phyloP scores from a whole-genome alignment of 2,329 filamentous ascomycete species.

The Fusarium abutilonis region DNA sequence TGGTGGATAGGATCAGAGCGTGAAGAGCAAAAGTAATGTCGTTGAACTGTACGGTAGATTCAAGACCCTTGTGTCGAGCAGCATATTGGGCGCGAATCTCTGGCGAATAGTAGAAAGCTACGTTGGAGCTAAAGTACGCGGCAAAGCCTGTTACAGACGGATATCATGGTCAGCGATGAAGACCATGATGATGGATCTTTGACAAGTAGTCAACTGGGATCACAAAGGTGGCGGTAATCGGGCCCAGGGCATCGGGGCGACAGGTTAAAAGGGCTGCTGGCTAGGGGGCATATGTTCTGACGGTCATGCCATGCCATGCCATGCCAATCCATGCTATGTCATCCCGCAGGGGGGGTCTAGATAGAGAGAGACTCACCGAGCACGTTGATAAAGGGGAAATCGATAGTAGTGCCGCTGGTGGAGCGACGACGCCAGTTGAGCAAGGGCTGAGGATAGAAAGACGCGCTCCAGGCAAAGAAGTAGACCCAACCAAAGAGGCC shows the following conservation, averaged over 20 bases:
- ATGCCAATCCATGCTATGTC: neutral
- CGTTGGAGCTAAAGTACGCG: constrained; percentile 79
- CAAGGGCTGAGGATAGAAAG: constrained; percentile 91
- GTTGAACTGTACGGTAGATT: constrained; percentile 88
- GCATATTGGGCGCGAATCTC: constrained; percentile 85
- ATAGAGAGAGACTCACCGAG: constrained; percentile 57
- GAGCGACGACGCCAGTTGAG: constrained; percentile 80
- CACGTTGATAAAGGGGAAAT: constrained; percentile 82
- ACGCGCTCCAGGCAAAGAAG: constrained; percentile 80
- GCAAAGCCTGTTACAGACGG: constrained; percentile 65
- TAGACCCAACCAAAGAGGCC: constrained; percentile 79
- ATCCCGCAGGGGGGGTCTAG: constrained; percentile 4
- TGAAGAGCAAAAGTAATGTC: constrained; percentile 90
- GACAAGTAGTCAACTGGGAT: constrained; percentile 12
- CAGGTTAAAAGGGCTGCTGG: constrained; percentile 16
- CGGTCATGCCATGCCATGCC: constrained; percentile 28
- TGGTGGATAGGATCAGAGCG: constrained; percentile 74
- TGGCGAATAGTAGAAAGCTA: constrained; percentile 80
- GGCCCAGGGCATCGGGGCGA: constrained; percentile 16
- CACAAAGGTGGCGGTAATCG: constrained; percentile 20
- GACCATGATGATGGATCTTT: constrained; percentile 1
- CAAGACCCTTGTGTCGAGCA: constrained; percentile 75
- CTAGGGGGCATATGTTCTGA: constrained; percentile 19
- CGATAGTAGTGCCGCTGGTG: constrained; percentile 84
- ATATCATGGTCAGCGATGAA: constrained; percentile 29